These are phyloP conservation scores for Suillus subaureus DNA, from an alignment of 768 basidiomycete genomes.

Conservation along the genomic window DNA sequence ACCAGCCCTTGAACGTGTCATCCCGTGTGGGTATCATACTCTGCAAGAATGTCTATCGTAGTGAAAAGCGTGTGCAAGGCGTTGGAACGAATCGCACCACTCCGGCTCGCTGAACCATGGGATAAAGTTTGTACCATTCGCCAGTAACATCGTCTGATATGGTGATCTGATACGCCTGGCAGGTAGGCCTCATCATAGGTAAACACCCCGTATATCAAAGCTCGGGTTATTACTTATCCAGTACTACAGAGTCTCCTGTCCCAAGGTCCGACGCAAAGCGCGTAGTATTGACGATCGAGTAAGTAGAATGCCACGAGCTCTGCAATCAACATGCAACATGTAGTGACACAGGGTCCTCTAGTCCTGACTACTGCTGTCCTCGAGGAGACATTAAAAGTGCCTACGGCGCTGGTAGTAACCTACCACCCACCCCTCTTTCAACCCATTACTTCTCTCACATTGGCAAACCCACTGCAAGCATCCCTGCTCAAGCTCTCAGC, in stretches of 20 bases:
- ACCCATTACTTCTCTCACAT: slow-evolving; percentile 72
- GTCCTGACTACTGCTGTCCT: slow-evolving; percentile 75
- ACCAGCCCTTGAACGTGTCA: background rate
- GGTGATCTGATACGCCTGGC: slow-evolving; percentile 8
- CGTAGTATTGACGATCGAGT: slow-evolving; percentile 77
- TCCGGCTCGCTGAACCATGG: slow-evolving; percentile 86
- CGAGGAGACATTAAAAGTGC: slow-evolving; percentile 62
- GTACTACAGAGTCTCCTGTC: slow-evolving; percentile 52
- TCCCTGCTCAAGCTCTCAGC: slow-evolving; percentile 81
- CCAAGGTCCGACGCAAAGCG: slow-evolving; percentile 46
- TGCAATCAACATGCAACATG: slow-evolving; percentile 10
- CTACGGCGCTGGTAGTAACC: slow-evolving; percentile 69
- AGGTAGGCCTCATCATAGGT: slow-evolving; percentile 82
- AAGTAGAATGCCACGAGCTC: slow-evolving; percentile 24
- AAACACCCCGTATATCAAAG: slow-evolving; percentile 19
- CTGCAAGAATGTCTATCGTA: slow-evolving; percentile 14
- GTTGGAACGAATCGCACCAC: slow-evolving; percentile 86
- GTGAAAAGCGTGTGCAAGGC: slow-evolving; percentile 57
- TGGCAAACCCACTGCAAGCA: slow-evolving; percentile 75
- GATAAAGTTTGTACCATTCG: slow-evolving; percentile 74
- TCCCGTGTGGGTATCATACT: background rate
- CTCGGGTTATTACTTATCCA: slow-evolving; percentile 6
- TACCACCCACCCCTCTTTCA: slow-evolving; percentile 89
- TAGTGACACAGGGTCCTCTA: slow-evolving; percentile 31
- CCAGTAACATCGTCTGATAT: slow-evolving; percentile 7